These are phyloP conservation scores for Taiwanofungus camphoratus DNA, from an alignment of 1,284 basidiomycete genomes.

Conservation along the genomic window DNA sequence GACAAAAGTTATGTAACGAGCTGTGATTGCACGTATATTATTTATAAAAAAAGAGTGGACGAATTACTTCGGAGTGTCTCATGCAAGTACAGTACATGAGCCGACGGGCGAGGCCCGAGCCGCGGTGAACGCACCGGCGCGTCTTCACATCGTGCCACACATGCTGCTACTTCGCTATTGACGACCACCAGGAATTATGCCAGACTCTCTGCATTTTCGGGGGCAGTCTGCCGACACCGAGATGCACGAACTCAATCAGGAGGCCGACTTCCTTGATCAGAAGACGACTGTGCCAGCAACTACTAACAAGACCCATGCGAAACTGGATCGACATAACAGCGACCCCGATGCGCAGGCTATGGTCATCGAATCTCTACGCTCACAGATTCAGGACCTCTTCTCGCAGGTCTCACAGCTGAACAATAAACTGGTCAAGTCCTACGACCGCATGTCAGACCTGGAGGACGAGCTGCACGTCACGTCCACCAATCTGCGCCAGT, in stretches of 20 bases:
- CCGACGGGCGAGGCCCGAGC: too few relatives aligned
- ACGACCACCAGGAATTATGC: too few relatives aligned
- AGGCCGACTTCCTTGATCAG: slow-evolving; percentile 28
- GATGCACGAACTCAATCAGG: slow-evolving; percentile 29
- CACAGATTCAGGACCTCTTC: slow-evolving; percentile 81
- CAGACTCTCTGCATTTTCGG: slow-evolving; percentile 11
- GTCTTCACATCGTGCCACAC: too few relatives aligned
- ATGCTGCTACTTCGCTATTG: too few relatives aligned
- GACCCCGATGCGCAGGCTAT: slow-evolving; percentile 60
- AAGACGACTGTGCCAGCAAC: slow-evolving; percentile 20
- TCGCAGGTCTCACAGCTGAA: slow-evolving; percentile 90
- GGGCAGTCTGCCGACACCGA: slow-evolving; percentile 22
- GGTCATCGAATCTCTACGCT: slow-evolving; percentile 73
- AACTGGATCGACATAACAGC: slow-evolving; percentile 17
- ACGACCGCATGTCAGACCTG: slow-evolving; percentile 88
- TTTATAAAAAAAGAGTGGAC: too few relatives aligned
- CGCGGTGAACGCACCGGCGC: too few relatives aligned
- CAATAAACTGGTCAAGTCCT: slow-evolving; percentile 86
- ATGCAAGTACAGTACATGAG: too few relatives aligned
- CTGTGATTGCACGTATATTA: too few relatives aligned
- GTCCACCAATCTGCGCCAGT: slow-evolving; percentile 49
- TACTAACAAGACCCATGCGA: slow-evolving; percentile 20
- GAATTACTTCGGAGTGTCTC: too few relatives aligned
- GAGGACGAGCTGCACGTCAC: slow-evolving; percentile 85
- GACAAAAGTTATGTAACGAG: too few relatives aligned